Percentiles rank a stretch among this genome's conserved stretches.
Evolutionary conservation across 139 green algal genomes (phyloP).

Genomic region (Micractinium sp.): DNA sequence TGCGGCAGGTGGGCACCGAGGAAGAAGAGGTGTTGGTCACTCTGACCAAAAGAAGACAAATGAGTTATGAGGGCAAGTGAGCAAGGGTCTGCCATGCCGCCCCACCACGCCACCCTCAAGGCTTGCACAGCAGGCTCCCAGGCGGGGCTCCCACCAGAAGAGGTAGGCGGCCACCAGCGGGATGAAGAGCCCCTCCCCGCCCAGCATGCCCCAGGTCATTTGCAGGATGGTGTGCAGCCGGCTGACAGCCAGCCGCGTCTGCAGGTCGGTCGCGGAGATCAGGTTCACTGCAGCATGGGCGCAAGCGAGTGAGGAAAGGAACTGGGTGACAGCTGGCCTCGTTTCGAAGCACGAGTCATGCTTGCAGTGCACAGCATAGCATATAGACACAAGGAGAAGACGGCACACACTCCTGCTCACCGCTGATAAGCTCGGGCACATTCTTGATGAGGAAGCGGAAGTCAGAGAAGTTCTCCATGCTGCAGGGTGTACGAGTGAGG

Average conservation of each 20-base stretch:
- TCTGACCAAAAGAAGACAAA: too few species aligned
- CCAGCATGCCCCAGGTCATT: slow-evolving; percentile 15
- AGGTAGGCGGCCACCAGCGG: not conserved
- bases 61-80: too few species aligned
- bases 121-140: too few species aligned
- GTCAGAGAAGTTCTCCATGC: not conserved
- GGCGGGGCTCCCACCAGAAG: not conserved
- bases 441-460: not conserved
- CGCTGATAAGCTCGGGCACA: not conserved
- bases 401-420: not conserved
- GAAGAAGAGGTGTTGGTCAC: too few species aligned
- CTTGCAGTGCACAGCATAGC: not conserved
- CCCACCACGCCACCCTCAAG: too few species aligned
- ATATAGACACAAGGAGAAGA: too few species aligned
- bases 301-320: not conserved
- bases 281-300: not conserved
- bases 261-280: not conserved
- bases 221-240: not conserved
- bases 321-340: not conserved
- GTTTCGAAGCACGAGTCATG: not conserved
- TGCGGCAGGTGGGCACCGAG: not conserved
- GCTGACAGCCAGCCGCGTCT: not conserved
- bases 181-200: not conserved
- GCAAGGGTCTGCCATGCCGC: too few species aligned
- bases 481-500: not conserved